Evolutionary conservation across 2,329 filamentous ascomycete genomes (phyloP), one percentile per base, ranked within the genome.

Genomic region (Rhinocladiella similis): DNA sequence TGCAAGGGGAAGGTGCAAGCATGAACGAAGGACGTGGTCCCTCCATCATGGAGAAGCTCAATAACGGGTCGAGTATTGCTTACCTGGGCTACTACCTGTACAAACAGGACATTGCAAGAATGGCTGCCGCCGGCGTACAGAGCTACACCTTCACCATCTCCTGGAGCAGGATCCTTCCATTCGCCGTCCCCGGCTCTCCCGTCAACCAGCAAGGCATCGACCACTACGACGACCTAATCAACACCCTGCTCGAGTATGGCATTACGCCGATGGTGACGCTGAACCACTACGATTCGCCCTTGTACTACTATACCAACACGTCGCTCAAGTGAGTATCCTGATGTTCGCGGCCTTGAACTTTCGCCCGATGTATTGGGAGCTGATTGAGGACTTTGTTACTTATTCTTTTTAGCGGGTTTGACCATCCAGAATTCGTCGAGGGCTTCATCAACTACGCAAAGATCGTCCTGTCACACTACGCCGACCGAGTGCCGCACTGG

Each of bases 111-210:
- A 69, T 73, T 49, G 64, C 66, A 41, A 65, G 74, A 2, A 43
- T 76, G 39, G 71, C 73, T 0, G 67, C 72, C 0, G 72, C 73
- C 58, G 73, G 72, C 0, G 69, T 72, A 14, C 68, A 71, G 20
- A 69, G 72, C 54, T 75, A 74, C 56, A 71, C 68, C 6, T 80
- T 80, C 66, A 74, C 72, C 2, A 75, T 81, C 42, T 70, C 77
- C 0, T 81, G 77, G 78, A 69, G 73, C 1, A 72, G 79, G 0
- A 77, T 81, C 48, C 67, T 80, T 12, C 79, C 79, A 0, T 80
- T 81, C 52, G 76, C 73, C 2, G 59, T 70, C 0, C 70, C 73
- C 0, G 70, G 70, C 1, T 75, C 71, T 7, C 75, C 75, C 0
- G 68, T 81, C 54, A 81, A 81, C 51, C 67, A 77, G 53, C 65